phyloP scores from a whole-genome alignment of 768 basidiomycete species.

The Candolleomyces eurysporus region DNA sequence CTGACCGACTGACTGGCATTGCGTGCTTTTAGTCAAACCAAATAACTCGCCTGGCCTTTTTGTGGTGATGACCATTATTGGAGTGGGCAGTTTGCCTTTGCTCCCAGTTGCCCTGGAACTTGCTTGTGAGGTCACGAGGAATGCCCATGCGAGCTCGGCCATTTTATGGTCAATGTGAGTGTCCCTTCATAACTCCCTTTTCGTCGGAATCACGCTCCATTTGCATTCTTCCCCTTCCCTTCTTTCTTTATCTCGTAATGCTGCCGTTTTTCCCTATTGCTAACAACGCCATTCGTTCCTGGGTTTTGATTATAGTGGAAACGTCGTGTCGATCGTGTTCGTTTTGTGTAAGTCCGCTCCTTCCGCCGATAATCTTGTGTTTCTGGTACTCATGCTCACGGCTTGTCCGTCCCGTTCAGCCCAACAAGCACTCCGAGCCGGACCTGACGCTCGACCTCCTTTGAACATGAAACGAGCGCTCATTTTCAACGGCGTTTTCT shows the following conservation, averaged over 20 bases:
- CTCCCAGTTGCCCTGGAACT: conserved; percentile 78
- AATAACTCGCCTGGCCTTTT: conserved; percentile 61
- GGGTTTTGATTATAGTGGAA: conserved; percentile 44
- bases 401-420: conserved; percentile 33
- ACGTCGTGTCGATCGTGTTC: conserved; percentile 59
- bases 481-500: conserved; percentile 61
- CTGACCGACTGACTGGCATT: neutral
- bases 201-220: neutral
- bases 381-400: neutral
- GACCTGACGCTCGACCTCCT: conserved; percentile 60
- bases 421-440: conserved; percentile 66
- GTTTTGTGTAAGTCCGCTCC: conserved; percentile 48
- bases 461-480: conserved; percentile 68
- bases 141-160: conserved; percentile 74
- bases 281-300: too few species aligned
- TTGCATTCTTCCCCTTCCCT: neutral
- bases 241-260: too few species aligned
- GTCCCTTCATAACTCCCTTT: neutral
- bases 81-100: conserved; percentile 62
- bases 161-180: conserved; percentile 74
- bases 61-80: conserved; percentile 66
- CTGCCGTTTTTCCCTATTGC: too few species aligned
- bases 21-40: conserved; percentile 47
- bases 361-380: neutral
- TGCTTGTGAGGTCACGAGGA: conserved; percentile 75